phyloP scores from a whole-genome alignment of 2,329 filamentous ascomycete genomes.

The Alternaria postmessia region DNA sequence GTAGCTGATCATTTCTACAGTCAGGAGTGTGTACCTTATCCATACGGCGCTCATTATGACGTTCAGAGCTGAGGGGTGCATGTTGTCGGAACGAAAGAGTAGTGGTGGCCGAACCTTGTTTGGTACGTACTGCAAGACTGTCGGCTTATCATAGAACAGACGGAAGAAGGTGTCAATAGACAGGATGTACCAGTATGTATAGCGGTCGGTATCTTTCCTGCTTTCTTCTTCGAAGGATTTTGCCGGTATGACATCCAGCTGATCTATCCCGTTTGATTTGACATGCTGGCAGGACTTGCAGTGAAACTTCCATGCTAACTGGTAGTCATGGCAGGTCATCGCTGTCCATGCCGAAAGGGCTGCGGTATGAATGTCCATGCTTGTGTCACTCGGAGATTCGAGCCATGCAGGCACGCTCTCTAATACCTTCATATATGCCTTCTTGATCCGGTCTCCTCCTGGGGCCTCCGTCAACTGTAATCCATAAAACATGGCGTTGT shows the following conservation, averaged over 20 bases:
- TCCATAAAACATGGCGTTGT: conserved; percentile 38
- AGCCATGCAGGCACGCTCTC: conserved; percentile 41
- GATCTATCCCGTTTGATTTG: conserved; percentile 29
- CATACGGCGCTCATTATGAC: conserved; percentile 30
- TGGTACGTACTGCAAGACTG: conserved; percentile 28
- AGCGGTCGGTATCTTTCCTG: conserved; percentile 21
- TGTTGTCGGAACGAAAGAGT: conserved; percentile 24
- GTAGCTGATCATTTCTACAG: conserved; percentile 28
- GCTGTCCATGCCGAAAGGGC: conserved; percentile 35
- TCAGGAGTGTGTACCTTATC: conserved; percentile 31
- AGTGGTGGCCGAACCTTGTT: conserved; percentile 31
- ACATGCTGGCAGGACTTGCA: conserved; percentile 37
- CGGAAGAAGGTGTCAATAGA: conserved; percentile 38
- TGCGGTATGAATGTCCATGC: conserved; percentile 34
- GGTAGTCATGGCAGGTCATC: conserved; percentile 38
- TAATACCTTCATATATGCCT: conserved; percentile 38
- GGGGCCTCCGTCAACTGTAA: conserved; percentile 26
- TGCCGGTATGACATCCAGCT: conserved; percentile 30
- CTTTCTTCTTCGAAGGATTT: conserved; percentile 35
- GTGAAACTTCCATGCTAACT: conserved; percentile 42
- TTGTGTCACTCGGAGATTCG: conserved; percentile 18
- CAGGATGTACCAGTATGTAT: conserved; percentile 36
- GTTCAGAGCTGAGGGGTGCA: conserved; percentile 27
- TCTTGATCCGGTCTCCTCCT: conserved; percentile 19
- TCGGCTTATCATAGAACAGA: conserved; percentile 39